Evolutionary conservation across 2,329 filamentous ascomycete genomes (phyloP), one percentile per base, ranked within the genome.

Genomic region (Penicillium palitans): DNA sequence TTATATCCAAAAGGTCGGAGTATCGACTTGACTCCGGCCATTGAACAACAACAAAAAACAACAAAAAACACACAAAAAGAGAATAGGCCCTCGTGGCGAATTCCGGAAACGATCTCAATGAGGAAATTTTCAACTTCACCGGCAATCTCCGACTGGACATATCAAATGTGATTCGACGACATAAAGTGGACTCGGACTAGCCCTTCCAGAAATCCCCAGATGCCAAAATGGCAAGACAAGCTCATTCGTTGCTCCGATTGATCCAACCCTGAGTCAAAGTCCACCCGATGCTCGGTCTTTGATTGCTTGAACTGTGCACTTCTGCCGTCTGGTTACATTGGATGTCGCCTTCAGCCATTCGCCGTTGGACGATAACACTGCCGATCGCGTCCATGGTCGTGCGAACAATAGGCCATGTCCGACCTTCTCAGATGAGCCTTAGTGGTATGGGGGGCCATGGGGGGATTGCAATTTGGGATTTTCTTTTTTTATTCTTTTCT

Each of bases 311-410:
- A 33, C 29, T 12, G 45, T 56, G 55, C 54, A 53, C 45, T 55
- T 62, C 52, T 57, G 47, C 53, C 52, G 49, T 58, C 67, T 66
- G 70, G 70, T 72, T 71, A 68, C 70, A 70, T 70, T 58, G 60
- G 61, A 24, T 15, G 37, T 9, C 0, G 19, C 19, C 31, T 33
- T 40, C 52, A 33, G 48, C 48, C 27, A 62, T 64, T 61, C 50
- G 57, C 46, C 33, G 46, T 53, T 40, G 42, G 9, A 48, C 49
- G 54, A 61, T 55, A 57, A 42, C 41, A 45, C 44, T 55, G 62
- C 61, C 64, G 62, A 66, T 66, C 64, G 59, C 64, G 57, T 62
- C 65, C 63, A 57, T 56, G 61, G 66, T 66, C 59, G 56, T 55
- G 61, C 50, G 46, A 60, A 60, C 56, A 59, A 62, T 70, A 52